These are phyloP conservation scores for Crotalaria pallida DNA, from an alignment of 306 rosid species.

Conservation along the genomic window DNA sequence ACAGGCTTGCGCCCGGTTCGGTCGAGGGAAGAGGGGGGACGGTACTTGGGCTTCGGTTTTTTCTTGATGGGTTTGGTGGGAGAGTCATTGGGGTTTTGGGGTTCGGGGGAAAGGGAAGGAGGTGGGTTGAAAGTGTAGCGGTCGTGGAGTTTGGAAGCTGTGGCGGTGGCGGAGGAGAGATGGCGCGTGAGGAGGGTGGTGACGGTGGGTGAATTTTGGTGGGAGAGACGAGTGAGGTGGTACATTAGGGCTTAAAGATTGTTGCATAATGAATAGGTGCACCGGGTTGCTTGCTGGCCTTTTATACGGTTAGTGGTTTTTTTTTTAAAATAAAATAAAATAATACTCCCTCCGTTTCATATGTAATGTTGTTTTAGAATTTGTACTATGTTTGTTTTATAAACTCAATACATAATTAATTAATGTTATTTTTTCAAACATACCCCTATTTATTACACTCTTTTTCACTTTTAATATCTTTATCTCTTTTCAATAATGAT, in stretches of 20 bases:
- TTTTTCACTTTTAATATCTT: no score
- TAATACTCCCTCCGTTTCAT: no score
- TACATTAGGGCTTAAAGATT: slow-evolving; percentile 55
- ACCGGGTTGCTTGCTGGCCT: neutral
- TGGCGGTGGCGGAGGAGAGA: slow-evolving; percentile 34
- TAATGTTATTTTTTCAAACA: no score
- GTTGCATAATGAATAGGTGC: neutral
- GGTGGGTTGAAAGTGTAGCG: slow-evolving; percentile 64
- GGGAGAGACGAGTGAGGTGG: slow-evolving; percentile 40
- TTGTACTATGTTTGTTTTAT: no score
- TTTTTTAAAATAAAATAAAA: no score
- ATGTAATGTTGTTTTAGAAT: no score
- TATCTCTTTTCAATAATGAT: no score
- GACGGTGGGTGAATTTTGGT: slow-evolving; percentile 36
- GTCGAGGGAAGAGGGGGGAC: slow-evolving; percentile 75
- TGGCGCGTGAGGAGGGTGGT: slow-evolving; percentile 45
- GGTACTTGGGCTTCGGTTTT: slow-evolving; percentile 50
- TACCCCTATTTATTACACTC: no score
- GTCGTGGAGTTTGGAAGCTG: slow-evolving; percentile 58
- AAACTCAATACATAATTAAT: no score
- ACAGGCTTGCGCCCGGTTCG: slow-evolving; percentile 45
- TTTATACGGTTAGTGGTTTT: no score
- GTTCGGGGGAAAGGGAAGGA: slow-evolving; percentile 35
- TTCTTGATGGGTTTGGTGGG: slow-evolving; percentile 35
- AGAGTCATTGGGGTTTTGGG: slow-evolving; percentile 29